Evolutionary conservation across 2,329 filamentous ascomycete genomes (phyloP), one percentile per base, ranked within the genome.

Genomic region (Clonostachys solani): DNA sequence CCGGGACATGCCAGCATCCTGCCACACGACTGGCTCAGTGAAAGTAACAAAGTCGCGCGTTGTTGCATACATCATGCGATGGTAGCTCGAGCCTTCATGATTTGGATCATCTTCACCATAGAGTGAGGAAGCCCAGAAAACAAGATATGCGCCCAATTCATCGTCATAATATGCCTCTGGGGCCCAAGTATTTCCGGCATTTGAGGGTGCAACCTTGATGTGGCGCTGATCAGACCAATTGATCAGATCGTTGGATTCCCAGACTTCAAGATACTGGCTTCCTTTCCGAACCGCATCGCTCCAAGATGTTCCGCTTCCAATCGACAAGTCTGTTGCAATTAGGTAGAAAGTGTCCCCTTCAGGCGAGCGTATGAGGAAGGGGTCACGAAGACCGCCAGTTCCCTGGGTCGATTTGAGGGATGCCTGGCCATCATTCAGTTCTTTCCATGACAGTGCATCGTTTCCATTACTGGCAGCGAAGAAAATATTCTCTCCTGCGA

Each of bases 221-320:
- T 77, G 74, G 15, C 75, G 67, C 48, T 79, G 75, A 17, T 59
- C 63, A 2, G 72, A 74, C 75, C 75, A 79, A n/a, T 57, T 72
- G 19, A 71, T 61, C 2, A 79, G 64, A 47, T 79, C 73, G 15
- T 60, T 60, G 0, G 73, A 75, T 53, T 79, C 74, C 76, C 76
- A 80, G 6, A 79, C 62, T 50, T 78, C 73, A 3, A 79, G 64
- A 46, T 76, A 78, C 8, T 67, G 66, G 50, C 73, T 78, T 0
- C 75, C 75, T 0, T 54, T 66, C 13, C 67, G 64, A 2, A 77
- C 72, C 0, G 75, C 56, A n/a, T 70, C 64, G 12, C 60, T 66
- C 75, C 76, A 80, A 0, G 72, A 73, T 0, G 75, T 79, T 2
- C 76, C 76, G 7, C 72, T 74, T 2, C 75, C 76, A 44, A 78